phyloP scores from a whole-genome alignment of 257 asterid species.

The Jasminum sambac region DNA sequence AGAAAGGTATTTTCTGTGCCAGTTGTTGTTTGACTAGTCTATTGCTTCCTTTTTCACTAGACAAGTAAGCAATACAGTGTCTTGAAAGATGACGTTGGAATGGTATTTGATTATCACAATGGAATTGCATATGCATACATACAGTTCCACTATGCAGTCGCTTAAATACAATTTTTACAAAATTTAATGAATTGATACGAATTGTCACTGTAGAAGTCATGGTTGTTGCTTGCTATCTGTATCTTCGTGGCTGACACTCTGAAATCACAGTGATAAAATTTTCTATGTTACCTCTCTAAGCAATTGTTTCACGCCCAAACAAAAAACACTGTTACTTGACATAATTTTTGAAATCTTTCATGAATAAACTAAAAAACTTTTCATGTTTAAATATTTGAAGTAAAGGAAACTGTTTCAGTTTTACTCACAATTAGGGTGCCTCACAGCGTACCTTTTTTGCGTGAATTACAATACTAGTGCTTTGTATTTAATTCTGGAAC shows the following conservation, averaged over 20 bases:
- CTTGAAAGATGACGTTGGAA: too few species aligned
- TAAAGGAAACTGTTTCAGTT: neutral
- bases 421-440: neutral
- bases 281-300: neutral
- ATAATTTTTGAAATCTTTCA: too few species aligned
- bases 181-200: neutral
- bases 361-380: neutral
- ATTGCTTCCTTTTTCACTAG: too few species aligned
- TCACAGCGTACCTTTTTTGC: neutral
- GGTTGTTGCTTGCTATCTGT: neutral
- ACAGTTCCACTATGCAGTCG: neutral
- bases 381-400: neutral
- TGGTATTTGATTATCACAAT: too few species aligned
- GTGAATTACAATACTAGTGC: neutral
- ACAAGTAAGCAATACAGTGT: too few species aligned
- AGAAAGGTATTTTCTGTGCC: conserved; percentile 57
- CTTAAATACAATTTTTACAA: neutral
- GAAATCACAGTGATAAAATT: neutral
- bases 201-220: neutral
- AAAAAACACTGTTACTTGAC: neutral
- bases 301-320: neutral
- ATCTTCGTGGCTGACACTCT: neutral
- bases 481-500: neutral
- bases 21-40: neutral
- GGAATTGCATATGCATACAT: neutral